Conservation (phyloP, 345 rosid genomes). For the Citrus maxima region DNA sequence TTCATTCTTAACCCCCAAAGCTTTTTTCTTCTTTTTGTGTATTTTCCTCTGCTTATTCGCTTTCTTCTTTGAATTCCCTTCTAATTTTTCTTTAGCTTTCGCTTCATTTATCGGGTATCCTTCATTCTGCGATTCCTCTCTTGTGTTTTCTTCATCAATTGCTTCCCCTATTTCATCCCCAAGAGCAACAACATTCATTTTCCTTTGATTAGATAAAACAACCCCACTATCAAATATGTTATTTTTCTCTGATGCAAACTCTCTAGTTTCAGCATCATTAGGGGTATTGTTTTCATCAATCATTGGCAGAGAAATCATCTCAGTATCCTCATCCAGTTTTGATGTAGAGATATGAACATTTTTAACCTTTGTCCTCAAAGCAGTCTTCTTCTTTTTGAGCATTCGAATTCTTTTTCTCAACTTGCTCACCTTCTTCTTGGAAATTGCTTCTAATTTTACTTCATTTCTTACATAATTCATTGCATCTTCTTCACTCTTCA, state of each 20-base stretch:
- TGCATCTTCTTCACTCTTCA: background rate
- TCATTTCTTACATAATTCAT: constrained; percentile 6
- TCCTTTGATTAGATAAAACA: constrained; percentile 2
- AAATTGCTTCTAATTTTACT: constrained; percentile 2
- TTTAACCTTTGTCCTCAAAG: background rate
- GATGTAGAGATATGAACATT: background rate
- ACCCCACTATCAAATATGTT: background rate
- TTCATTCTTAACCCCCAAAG: constrained; percentile 2
- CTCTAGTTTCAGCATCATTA: background rate
- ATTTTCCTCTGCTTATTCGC: background rate
- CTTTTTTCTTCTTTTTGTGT: background rate
- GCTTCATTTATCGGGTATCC: background rate
- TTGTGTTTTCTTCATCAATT: background rate
- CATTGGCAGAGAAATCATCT: background rate
- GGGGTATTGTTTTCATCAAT: background rate
- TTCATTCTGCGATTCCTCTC: background rate
- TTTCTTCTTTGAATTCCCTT: constrained; percentile 7
- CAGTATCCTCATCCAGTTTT: background rate
- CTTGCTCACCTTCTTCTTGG: constrained; percentile 8
- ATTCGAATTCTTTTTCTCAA: background rate
- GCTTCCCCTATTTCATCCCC: background rate
- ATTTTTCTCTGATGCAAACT: background rate
- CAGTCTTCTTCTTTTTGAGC: constrained; percentile 4
- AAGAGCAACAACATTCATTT: background rate
- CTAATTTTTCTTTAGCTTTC: constrained; percentile 5